Conservation (phyloP, 805 yeast species). For the Wickerhamiella allomyrinae region DNA sequence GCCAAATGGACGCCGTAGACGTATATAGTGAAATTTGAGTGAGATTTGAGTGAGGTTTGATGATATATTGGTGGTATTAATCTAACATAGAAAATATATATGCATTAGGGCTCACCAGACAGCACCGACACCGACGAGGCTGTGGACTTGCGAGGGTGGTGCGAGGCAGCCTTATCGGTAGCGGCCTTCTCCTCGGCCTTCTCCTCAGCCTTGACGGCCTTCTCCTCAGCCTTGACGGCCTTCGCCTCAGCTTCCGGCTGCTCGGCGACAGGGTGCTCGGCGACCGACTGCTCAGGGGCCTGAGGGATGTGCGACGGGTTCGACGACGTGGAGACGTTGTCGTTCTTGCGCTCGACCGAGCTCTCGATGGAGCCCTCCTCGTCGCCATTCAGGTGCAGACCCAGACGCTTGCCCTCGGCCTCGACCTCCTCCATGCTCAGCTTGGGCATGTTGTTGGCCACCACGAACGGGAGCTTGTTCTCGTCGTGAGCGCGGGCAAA, state of each 20-base stretch:
- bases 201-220: neutral
- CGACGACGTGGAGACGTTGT: no score
- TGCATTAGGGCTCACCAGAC: conserved; percentile 1
- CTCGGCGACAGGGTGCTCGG: no score
- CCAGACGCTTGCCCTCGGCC: conserved; percentile 43
- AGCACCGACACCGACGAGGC: conserved; percentile 8
- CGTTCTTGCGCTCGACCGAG: neutral
- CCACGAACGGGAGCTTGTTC: conserved; percentile 43
- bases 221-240: neutral
- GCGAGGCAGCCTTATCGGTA: neutral
- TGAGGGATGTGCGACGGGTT: no score
- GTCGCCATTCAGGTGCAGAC: conserved; percentile 25
- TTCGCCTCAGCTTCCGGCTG: no score
- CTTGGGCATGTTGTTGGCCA: conserved; percentile 49
- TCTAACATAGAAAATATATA: neutral
- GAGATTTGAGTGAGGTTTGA: no score
- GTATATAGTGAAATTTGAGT: no score
- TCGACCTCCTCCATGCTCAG: conserved; percentile 44
- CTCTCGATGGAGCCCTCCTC: neutral
- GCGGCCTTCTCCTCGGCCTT: conserved; percentile 1
- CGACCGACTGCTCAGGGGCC: no score
- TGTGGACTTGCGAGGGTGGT: conserved; percentile 4
- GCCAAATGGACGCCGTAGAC: no score
- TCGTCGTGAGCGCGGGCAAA: conserved; percentile 46
- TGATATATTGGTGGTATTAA: no score